Percentiles rank a stretch among this genome's conserved stretches.
Conservation (phyloP, 2,329 filamentous ascomycete species). For the Fusarium albosuccineum region DNA sequence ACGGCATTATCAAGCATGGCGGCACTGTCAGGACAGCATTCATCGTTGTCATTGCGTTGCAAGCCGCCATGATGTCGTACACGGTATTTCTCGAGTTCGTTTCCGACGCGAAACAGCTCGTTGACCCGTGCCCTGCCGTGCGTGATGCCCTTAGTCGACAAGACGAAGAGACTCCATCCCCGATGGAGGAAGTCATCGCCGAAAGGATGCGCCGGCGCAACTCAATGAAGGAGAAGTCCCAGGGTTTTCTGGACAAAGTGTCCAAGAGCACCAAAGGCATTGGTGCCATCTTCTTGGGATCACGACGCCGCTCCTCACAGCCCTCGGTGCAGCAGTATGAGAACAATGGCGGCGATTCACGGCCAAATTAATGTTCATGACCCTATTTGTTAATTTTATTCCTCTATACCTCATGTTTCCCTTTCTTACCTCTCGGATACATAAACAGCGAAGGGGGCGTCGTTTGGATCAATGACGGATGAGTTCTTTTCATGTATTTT, state of each 20-base stretch:
- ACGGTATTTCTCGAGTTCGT: constrained; percentile 63
- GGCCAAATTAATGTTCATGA: constrained; percentile 36
- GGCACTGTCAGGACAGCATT: constrained; percentile 74
- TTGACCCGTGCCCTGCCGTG: constrained; percentile 50
- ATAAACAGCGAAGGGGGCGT: constrained; percentile 41
- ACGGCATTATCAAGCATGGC: constrained; percentile 72
- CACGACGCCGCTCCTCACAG: constrained; percentile 50
- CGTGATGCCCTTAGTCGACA: constrained; percentile 34
- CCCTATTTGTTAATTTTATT: constrained; percentile 22
- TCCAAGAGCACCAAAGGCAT: constrained; percentile 42
- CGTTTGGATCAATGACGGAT: constrained; percentile 33
- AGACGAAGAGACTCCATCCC: constrained; percentile 41
- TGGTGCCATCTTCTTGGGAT: constrained; percentile 43
- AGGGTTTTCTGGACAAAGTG: constrained; percentile 43
- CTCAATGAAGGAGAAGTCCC: constrained; percentile 34
- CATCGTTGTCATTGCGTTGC: constrained; percentile 69
- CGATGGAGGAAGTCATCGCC: constrained; percentile 29
- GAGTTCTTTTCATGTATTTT: constrained; percentile 24
- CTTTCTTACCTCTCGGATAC: constrained; percentile 21
- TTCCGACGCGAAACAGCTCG: constrained; percentile 61
- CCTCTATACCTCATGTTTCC: constrained; percentile 23
- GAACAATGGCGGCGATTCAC: constrained; percentile 34
- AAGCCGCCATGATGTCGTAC: constrained; percentile 61
- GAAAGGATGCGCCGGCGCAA: constrained; percentile 30
- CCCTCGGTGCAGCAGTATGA: constrained; percentile 49